Evolutionary conservation across 139 green algal genomes (phyloP).

Genomic region (Zygnema circumcarinatum): DNA sequence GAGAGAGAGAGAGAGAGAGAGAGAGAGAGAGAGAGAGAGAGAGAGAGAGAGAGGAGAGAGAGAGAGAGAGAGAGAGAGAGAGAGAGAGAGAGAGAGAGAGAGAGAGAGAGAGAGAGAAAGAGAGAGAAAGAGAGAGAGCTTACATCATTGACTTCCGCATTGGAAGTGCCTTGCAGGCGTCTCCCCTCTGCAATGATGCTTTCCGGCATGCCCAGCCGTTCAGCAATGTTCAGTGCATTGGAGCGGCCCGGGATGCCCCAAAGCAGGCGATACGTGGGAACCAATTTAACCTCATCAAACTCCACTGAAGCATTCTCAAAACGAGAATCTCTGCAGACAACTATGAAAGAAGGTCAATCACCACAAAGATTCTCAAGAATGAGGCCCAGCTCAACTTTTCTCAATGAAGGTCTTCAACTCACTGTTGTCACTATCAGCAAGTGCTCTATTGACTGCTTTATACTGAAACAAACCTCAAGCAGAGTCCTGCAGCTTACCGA

Average conservation of each 20-base stretch:
- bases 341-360: neutral
- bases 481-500: slow-evolving; percentile 14
- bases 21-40: neutral
- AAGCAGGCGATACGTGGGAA: slow-evolving; percentile 66
- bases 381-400: too few species aligned
- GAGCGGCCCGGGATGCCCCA: slow-evolving; percentile 65
- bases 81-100: neutral
- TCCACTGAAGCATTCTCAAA: slow-evolving; percentile 69
- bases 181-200: slow-evolving; percentile 38
- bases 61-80: neutral
- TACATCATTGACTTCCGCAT: slow-evolving; percentile 45
- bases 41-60: neutral
- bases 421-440: neutral
- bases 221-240: slow-evolving; percentile 56
- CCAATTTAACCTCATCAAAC: slow-evolving; percentile 64
- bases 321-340: slow-evolving; percentile 11
- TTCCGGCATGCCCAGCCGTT: slow-evolving; percentile 11
- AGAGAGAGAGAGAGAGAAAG: neutral
- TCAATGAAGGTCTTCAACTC: neutral
- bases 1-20: too few species aligned
- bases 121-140: too few species aligned
- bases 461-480: neutral
- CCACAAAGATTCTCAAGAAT: neutral
- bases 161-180: slow-evolving; percentile 21
- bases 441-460: neutral